phyloP scores from a whole-genome alignment of 371 early-diverging fungal genomes.

The Choanephora cucurbitarum region DNA sequence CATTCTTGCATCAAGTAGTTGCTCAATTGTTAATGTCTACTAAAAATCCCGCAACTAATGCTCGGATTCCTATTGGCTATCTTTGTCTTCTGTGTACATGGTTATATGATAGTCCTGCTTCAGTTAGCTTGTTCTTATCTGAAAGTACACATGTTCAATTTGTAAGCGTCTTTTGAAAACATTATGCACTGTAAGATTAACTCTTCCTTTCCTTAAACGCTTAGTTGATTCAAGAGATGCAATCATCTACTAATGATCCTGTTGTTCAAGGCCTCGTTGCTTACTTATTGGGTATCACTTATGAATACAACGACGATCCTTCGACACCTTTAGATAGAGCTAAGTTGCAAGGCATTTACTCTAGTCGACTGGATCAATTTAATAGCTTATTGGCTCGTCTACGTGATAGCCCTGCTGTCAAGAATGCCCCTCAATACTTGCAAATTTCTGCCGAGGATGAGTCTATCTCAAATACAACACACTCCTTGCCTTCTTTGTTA shows the following conservation, averaged over 20 bases:
- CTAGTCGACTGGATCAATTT: slow-evolving; percentile 87
- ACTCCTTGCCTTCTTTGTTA: slow-evolving; percentile 56
- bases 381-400: slow-evolving; percentile 79
- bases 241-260: slow-evolving; percentile 80
- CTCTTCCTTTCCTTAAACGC: not conserved
- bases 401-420: slow-evolving; percentile 80
- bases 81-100: slow-evolving; percentile 75
- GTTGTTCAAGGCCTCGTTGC: slow-evolving; percentile 90
- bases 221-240: slow-evolving; percentile 85
- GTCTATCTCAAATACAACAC: slow-evolving; percentile 43
- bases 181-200: not conserved
- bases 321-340: slow-evolving; percentile 71
- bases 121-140: slow-evolving; percentile 81
- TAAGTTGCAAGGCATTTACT: slow-evolving; percentile 78
- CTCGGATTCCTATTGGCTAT: slow-evolving; percentile 74
- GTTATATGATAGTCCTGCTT: slow-evolving; percentile 78
- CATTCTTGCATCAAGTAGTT: slow-evolving; percentile 59
- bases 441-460: slow-evolving; percentile 57
- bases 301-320: slow-evolving; percentile 84
- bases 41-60: slow-evolving; percentile 55
- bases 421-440: slow-evolving; percentile 66
- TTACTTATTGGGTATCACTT: slow-evolving; percentile 82
- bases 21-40: slow-evolving; percentile 63
- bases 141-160: slow-evolving; percentile 90
- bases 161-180: slow-evolving; percentile 51